phyloP scores from a whole-genome alignment of 805 yeast genomes.

The Sporopachydermia quercuum region DNA sequence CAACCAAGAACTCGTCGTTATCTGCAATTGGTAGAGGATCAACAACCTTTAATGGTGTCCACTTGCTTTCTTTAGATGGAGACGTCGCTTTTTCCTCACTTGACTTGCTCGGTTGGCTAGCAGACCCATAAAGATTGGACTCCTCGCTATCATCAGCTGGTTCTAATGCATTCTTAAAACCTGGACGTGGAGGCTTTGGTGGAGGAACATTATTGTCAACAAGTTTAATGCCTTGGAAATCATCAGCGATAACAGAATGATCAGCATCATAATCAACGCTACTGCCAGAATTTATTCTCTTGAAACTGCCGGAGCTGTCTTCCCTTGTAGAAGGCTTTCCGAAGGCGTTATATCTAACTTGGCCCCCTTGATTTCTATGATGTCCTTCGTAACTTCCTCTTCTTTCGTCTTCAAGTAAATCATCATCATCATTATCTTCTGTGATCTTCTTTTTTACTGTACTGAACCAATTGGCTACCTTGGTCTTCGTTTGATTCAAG shows the following conservation, averaged over 20 bases:
- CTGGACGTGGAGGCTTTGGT: constrained; percentile 20
- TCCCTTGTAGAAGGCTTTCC: constrained; percentile 7
- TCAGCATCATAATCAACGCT: constrained; percentile 31
- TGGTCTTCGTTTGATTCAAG: constrained; percentile 64
- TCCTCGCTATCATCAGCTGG: constrained; percentile 4
- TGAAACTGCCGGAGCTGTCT: constrained; percentile 8
- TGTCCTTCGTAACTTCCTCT: constrained; percentile 11
- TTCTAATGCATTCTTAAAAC: constrained; percentile 13
- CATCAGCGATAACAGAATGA: constrained; percentile 35
- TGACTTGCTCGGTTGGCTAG: constrained; percentile 10
- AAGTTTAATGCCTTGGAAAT: constrained; percentile 34
- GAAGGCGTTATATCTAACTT: constrained; percentile 7
- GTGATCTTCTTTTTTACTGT: constrained; percentile 40
- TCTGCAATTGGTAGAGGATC: constrained; percentile 25
- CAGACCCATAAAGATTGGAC: neutral
- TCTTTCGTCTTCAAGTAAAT: constrained; percentile 10
- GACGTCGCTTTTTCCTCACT: constrained; percentile 3
- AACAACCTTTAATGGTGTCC: constrained; percentile 28
- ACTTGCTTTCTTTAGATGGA: constrained; percentile 15
- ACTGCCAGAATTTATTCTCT: neutral
- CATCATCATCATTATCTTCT: constrained; percentile 25
- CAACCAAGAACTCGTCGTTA: constrained; percentile 36
- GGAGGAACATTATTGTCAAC: constrained; percentile 21
- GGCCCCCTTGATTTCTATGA: constrained; percentile 5
- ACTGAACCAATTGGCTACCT: constrained; percentile 67